A percentile compares a stretch with the other conserved stretches of the same genome.
phyloP scores from a whole-genome alignment of 768 basidiomycete species.

The Phylloporus rhodoxanthus region DNA sequence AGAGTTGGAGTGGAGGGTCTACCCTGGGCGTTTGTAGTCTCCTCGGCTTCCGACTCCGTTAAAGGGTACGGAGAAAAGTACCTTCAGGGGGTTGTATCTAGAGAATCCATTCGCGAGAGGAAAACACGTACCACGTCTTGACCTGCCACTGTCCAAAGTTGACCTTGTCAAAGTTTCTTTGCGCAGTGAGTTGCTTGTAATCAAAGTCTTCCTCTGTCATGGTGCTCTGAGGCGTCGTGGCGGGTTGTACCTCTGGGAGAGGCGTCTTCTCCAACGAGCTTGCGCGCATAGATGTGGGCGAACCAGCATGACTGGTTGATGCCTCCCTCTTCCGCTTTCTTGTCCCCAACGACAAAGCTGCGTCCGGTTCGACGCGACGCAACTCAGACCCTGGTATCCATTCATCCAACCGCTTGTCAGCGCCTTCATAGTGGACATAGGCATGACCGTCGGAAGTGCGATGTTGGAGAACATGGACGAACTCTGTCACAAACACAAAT shows the following conservation, averaged over 20 bases:
- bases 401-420: slow-evolving; percentile 70
- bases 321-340: slow-evolving; percentile 30
- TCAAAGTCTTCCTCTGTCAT: slow-evolving; percentile 71
- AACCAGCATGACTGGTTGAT: slow-evolving; percentile 13
- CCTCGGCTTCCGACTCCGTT: slow-evolving; percentile 59
- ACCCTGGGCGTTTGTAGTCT: slow-evolving; percentile 27
- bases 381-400: slow-evolving; percentile 53
- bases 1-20: slow-evolving; percentile 23
- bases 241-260: slow-evolving; percentile 10
- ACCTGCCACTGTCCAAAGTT: slow-evolving; percentile 83
- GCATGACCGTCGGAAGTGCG: slow-evolving; percentile 40
- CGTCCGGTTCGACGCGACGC: slow-evolving; percentile 23
- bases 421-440: slow-evolving; percentile 68
- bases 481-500: slow-evolving; percentile 26
- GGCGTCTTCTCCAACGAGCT: slow-evolving; percentile 13
- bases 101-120: background rate
- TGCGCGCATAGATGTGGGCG: slow-evolving; percentile 20
- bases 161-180: slow-evolving; percentile 83
- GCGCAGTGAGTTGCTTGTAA: slow-evolving; percentile 59
- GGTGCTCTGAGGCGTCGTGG: slow-evolving; percentile 24
- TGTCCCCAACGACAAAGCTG: slow-evolving; percentile 12
- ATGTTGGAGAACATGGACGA: slow-evolving; percentile 49
- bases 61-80: slow-evolving; percentile 92
- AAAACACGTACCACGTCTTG: slow-evolving; percentile 68
- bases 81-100: slow-evolving; percentile 38